These are phyloP conservation scores for Pseudogymnoascus sp. DNA, from an alignment of 2,329 filamentous ascomycete species.

Conservation along the genomic window DNA sequence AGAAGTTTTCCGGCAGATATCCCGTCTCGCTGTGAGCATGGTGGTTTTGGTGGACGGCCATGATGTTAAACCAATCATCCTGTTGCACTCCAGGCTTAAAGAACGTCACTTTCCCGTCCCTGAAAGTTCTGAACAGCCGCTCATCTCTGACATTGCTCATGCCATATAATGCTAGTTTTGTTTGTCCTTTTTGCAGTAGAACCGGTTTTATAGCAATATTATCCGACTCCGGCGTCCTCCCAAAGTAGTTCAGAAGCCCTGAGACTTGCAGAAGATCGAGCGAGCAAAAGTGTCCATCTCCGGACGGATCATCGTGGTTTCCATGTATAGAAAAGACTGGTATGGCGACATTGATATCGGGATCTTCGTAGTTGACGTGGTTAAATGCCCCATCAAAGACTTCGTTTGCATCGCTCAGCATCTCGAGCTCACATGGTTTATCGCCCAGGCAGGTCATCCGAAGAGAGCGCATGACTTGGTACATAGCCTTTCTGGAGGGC, in stretches of 20 bases:
- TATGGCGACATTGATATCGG: constrained; percentile 94
- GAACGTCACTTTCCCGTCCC: constrained; percentile 90
- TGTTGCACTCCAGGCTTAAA: constrained; percentile 75
- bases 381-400: constrained; percentile 86
- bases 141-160: constrained; percentile 96
- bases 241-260: constrained; percentile 92
- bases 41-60: constrained; percentile 95
- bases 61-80: constrained; percentile 90
- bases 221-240: constrained; percentile 83
- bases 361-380: constrained; percentile 96
- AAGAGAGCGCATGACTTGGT: constrained; percentile 92
- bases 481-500: constrained; percentile 90
- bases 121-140: constrained; percentile 85
- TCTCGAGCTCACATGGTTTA: constrained; percentile 91
- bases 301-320: constrained; percentile 97
- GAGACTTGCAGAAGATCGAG: constrained; percentile 87
- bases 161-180: constrained; percentile 88
- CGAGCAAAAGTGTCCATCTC: constrained; percentile 85
- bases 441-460: constrained; percentile 91
- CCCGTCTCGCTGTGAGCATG: constrained; percentile 84
- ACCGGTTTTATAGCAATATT: constrained; percentile 91
- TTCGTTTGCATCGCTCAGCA: constrained; percentile 86
- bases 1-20: constrained; percentile 89
- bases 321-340: constrained; percentile 98
- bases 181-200: constrained; percentile 84